These are phyloP conservation scores for Suhomyces panamericanus DNA, from an alignment of 1,139 yeast species.

Conservation along the genomic window DNA sequence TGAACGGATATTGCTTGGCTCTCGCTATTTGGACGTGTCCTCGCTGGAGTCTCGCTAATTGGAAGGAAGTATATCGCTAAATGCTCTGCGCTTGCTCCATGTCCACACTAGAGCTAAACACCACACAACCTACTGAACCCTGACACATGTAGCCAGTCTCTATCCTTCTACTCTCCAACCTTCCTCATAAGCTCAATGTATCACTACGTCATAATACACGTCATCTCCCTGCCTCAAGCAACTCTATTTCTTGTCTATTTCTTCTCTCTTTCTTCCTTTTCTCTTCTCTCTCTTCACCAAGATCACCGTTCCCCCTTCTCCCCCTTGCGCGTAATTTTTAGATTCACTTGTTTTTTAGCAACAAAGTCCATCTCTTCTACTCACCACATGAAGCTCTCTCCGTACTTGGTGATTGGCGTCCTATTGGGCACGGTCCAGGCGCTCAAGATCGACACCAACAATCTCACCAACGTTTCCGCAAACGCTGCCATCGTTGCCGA, in stretches of 20 bases:
- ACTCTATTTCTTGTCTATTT: too few species aligned
- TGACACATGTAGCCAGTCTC: too few species aligned
- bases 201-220: too few species aligned
- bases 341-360: slow-evolving; percentile 1
- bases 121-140: background rate
- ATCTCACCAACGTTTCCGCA: slow-evolving; percentile 36
- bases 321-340: slow-evolving; percentile 2
- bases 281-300: background rate
- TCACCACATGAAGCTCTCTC: slow-evolving; percentile 5
- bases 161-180: too few species aligned
- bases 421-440: slow-evolving; percentile 16
- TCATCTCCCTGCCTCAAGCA: too few species aligned
- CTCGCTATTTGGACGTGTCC: too few species aligned
- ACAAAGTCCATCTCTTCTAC: slow-evolving; percentile 1
- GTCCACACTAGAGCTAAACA: too few species aligned
- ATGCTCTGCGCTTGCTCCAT: too few species aligned
- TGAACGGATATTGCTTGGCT: too few species aligned
- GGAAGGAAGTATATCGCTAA: too few species aligned
- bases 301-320: background rate
- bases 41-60: too few species aligned
- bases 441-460: slow-evolving; percentile 39
- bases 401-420: slow-evolving; percentile 5
- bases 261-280: background rate
- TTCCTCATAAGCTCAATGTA: too few species aligned
- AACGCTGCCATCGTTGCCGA: slow-evolving; percentile 59